phyloP scores from a whole-genome alignment of 179 eudicot genomes.

The Camellia oleifera region DNA sequence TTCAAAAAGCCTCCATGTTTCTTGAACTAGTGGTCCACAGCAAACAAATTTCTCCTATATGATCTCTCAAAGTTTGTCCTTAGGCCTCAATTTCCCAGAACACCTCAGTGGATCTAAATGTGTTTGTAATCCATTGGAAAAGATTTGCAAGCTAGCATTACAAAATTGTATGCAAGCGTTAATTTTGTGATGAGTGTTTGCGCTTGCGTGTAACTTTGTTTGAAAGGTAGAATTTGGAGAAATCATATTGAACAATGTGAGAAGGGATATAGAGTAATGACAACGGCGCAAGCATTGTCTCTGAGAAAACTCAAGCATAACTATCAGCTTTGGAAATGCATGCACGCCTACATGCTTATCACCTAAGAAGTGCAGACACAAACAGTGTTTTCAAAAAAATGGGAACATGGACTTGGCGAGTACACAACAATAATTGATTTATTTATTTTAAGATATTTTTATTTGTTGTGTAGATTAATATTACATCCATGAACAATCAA shows the following conservation, averaged over 20 bases:
- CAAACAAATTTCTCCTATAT: not conserved
- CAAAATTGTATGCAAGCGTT: not conserved
- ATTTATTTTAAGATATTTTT: no score
- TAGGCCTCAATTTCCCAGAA: not conserved
- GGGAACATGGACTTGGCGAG: no score
- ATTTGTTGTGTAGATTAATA: no score
- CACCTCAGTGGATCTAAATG: not conserved
- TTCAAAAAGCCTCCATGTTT: not conserved
- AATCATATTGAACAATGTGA: not conserved
- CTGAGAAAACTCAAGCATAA: not conserved
- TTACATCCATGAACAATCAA: no score
- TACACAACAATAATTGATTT: no score
- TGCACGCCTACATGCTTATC: not conserved
- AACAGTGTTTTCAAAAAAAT: no score
- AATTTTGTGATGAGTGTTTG: conserved; percentile 1
- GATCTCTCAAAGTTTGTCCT: not conserved
- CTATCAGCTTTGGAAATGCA: conserved; percentile 11
- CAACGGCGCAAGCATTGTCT: not conserved
- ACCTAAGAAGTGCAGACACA: no score
- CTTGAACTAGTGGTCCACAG: not conserved
- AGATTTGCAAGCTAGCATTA: not conserved
- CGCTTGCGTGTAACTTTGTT: not conserved
- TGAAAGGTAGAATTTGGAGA: not conserved
- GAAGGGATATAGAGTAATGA: not conserved
- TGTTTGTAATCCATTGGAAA: conserved; percentile 2